Conservation (phyloP, 805 yeast genomes). For the Candida nonsorbophila region DNA sequence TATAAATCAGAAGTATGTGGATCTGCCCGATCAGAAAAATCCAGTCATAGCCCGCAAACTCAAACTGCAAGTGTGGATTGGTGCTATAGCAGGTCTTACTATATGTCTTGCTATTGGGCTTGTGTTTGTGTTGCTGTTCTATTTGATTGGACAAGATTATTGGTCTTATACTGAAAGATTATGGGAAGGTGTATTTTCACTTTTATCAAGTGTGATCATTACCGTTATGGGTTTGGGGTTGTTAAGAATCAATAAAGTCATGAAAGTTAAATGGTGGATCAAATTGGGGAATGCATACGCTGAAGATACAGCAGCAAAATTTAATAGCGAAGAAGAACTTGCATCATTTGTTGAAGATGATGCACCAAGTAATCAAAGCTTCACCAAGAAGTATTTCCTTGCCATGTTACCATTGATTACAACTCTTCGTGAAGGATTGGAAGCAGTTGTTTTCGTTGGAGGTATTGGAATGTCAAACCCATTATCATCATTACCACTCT, state of each 20-base stretch:
- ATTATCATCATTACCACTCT: slow-evolving; percentile 24
- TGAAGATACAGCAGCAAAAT: slow-evolving; percentile 1
- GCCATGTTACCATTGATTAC: slow-evolving; percentile 37
- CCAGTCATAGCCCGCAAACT: slow-evolving; percentile 17
- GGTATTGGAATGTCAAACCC: slow-evolving; percentile 35
- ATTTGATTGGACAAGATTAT: slow-evolving; percentile 72
- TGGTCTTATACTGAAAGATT: slow-evolving; percentile 86
- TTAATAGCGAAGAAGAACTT: slow-evolving; percentile 2
- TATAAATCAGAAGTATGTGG: slow-evolving; percentile 45
- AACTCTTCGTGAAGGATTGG: slow-evolving; percentile 37
- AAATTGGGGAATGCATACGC: slow-evolving; percentile 38
- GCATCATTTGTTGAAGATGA: neutral
- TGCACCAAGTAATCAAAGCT: neutral
- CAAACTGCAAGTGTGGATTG: slow-evolving; percentile 73
- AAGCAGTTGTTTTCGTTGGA: slow-evolving; percentile 39
- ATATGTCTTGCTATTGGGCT: slow-evolving; percentile 73
- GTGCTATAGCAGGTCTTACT: slow-evolving; percentile 67
- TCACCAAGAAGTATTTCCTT: slow-evolving; percentile 19
- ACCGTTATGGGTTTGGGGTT: slow-evolving; percentile 85
- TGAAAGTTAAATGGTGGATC: slow-evolving; percentile 74
- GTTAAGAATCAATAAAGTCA: slow-evolving; percentile 65
- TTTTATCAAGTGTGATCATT: slow-evolving; percentile 72
- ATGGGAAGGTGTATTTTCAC: slow-evolving; percentile 83
- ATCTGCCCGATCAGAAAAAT: neutral
- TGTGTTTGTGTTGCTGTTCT: slow-evolving; percentile 63